A percentile compares a stretch with the other conserved stretches of the same genome.
phyloP scores from a whole-genome alignment of 1,284 basidiomycete species.

The Sanghuangporus baumii region DNA sequence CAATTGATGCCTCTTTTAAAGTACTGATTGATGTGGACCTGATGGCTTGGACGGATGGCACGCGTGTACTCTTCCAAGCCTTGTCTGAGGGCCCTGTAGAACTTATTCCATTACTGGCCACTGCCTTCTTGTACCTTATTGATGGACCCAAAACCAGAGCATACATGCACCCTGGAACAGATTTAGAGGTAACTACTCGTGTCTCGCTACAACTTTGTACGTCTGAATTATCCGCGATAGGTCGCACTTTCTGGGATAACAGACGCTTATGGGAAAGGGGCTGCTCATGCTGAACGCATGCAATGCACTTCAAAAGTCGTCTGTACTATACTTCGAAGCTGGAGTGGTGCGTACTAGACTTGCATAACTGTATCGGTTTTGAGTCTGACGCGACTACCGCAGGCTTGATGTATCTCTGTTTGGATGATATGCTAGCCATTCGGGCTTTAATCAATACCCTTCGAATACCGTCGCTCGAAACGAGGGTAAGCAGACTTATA shows the following conservation, averaged over 20 bases:
- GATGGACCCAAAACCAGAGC: constrained; percentile 83
- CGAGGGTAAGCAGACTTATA: constrained; percentile 52
- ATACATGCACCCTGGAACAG: constrained; percentile 78
- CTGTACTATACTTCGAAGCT: constrained; percentile 81
- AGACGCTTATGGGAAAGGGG: constrained; percentile 83
- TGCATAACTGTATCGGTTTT: constrained; percentile 3
- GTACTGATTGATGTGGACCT: constrained; percentile 84
- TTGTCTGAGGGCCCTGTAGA: constrained; percentile 87
- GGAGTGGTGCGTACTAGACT: constrained; percentile 69
- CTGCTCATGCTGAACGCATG: constrained; percentile 74
- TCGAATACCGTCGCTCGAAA: constrained; percentile 81
- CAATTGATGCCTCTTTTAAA: constrained; percentile 25
- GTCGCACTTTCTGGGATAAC: constrained; percentile 83
- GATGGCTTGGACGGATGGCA: constrained; percentile 76
- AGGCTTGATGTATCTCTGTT: constrained; percentile 93
- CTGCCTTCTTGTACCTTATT: constrained; percentile 78
- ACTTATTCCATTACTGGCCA: constrained; percentile 78
- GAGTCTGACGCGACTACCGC: constrained; percentile 20
- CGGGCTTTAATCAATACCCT: constrained; percentile 82
- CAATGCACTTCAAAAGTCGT: constrained; percentile 75
- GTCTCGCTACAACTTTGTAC: neutral
- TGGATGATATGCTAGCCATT: constrained; percentile 84
- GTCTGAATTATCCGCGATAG: constrained; percentile 34
- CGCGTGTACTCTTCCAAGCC: constrained; percentile 83
- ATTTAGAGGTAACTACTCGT: constrained; percentile 73